A percentile compares a stretch with the other conserved stretches of the same genome.
These are phyloP conservation scores for Diaporthe helianthi DNA, from an alignment of 2,329 filamentous ascomycete genomes.

Conservation along the genomic window DNA sequence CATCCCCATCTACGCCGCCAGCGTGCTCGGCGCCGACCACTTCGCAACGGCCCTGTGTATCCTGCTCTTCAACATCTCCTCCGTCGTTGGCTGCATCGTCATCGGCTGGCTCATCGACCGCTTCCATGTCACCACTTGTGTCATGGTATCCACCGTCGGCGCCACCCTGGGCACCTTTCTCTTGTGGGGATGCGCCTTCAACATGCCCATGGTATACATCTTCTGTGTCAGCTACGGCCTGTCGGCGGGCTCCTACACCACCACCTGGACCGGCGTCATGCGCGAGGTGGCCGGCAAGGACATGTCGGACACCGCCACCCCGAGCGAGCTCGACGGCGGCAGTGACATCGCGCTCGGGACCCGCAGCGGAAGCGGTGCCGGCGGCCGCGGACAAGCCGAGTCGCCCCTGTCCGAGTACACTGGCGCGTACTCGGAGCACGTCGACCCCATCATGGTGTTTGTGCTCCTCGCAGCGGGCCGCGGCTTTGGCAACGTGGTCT, in stretches of 20 bases:
- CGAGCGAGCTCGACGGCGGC: slow-evolving; percentile 34
- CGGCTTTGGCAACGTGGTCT: slow-evolving; percentile 66
- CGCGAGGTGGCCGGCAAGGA: slow-evolving; percentile 45
- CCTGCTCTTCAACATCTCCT: slow-evolving; percentile 65
- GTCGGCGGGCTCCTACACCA: slow-evolving; percentile 69
- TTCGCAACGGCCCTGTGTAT: slow-evolving; percentile 63
- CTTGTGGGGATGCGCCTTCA: slow-evolving; percentile 66
- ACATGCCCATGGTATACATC: slow-evolving; percentile 60
- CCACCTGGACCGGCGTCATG: slow-evolving; percentile 68
- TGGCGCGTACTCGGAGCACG: slow-evolving; percentile 33
- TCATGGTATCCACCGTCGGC: slow-evolving; percentile 63
- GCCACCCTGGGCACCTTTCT: slow-evolving; percentile 64
- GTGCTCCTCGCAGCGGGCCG: slow-evolving; percentile 64
- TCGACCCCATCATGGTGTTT: slow-evolving; percentile 62
- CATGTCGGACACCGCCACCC: slow-evolving; percentile 23
- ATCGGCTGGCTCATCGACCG: slow-evolving; percentile 66
- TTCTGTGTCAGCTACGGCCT: slow-evolving; percentile 70
- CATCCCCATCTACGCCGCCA: slow-evolving; percentile 62
- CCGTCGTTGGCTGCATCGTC: slow-evolving; percentile 63
- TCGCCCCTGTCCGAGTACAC: slow-evolving; percentile 22
- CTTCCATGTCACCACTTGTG: slow-evolving; percentile 59
- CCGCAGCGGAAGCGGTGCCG: slow-evolving; percentile 11
- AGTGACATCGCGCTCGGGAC: slow-evolving; percentile 29
- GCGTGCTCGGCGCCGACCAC: slow-evolving; percentile 53
- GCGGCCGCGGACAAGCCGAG: not conserved